Percentiles rank a stretch among this genome's conserved stretches.
Evolutionary conservation across 768 basidiomycete species (phyloP).

Genomic region (Tylopilus subfusipes): DNA sequence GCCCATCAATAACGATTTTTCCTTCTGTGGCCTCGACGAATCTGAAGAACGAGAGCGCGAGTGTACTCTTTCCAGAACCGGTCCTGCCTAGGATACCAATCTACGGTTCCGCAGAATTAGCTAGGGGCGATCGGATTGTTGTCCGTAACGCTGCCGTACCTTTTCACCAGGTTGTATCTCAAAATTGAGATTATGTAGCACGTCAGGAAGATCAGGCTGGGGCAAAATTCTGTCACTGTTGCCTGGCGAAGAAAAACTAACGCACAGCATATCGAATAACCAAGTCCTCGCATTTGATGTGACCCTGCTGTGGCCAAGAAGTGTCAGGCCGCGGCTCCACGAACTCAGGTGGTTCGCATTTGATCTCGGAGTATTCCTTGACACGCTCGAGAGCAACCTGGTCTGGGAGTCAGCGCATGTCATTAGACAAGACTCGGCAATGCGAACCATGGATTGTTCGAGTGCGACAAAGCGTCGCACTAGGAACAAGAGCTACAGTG

Average conservation of each 20-base stretch:
- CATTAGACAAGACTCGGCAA: not conserved
- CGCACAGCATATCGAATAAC: slow-evolving; percentile 76
- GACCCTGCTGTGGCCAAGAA: slow-evolving; percentile 73
- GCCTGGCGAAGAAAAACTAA: slow-evolving; percentile 3
- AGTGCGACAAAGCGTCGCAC: slow-evolving; percentile 82
- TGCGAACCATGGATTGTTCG: slow-evolving; percentile 83
- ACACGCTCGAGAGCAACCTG: slow-evolving; percentile 85
- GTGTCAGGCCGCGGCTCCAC: slow-evolving; percentile 79
- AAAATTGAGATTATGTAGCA: slow-evolving; percentile 78
- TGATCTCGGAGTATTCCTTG: slow-evolving; percentile 84
- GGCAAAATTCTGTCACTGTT: not conserved
- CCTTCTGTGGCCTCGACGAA: slow-evolving; percentile 86
- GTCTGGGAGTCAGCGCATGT: slow-evolving; percentile 1
- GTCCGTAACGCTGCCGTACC: slow-evolving; percentile 33
- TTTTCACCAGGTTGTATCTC: slow-evolving; percentile 73
- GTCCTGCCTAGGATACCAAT: slow-evolving; percentile 71
- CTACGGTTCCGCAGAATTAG: slow-evolving; percentile 30
- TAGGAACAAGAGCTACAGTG: slow-evolving; percentile 54
- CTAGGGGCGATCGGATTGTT: not conserved
- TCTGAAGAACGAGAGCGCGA: slow-evolving; percentile 83
- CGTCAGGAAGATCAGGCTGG: slow-evolving; percentile 83
- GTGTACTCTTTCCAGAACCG: slow-evolving; percentile 73
- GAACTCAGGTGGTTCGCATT: slow-evolving; percentile 77
- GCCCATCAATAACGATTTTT: slow-evolving; percentile 67
- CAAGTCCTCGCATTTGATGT: slow-evolving; percentile 68